Conservation (phyloP, 371 early-diverging fungal genomes). For the Mortierella sp. region DNA sequence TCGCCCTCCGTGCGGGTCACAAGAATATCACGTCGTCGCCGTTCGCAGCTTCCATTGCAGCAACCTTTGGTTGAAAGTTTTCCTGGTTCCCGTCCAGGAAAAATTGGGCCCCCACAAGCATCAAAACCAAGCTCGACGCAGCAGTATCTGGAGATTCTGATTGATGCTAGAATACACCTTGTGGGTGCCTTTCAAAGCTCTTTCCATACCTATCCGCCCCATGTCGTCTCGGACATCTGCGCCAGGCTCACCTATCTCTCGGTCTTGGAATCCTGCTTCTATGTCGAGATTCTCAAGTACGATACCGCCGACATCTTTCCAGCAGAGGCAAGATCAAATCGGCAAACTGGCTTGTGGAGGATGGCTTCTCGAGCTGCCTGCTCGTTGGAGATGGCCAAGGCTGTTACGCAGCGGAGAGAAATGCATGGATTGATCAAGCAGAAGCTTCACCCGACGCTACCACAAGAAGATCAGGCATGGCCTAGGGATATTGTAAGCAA, state of each 20-base stretch:
- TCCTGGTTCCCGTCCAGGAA: background rate
- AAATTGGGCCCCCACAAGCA: background rate
- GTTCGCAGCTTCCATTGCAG: slow-evolving; percentile 22
- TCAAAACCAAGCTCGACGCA: background rate
- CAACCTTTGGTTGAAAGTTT: background rate
- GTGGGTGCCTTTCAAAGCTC: slow-evolving; percentile 27
- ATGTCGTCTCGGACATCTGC: slow-evolving; percentile 44
- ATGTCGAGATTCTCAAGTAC: slow-evolving; percentile 27
- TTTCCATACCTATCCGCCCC: slow-evolving; percentile 24
- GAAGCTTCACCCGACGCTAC: slow-evolving; percentile 51
- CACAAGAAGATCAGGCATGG: slow-evolving; percentile 55
- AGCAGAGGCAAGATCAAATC: background rate
- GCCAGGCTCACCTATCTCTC: slow-evolving; percentile 30
- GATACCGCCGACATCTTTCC: background rate
- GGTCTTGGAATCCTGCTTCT: slow-evolving; percentile 50
- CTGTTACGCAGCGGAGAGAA: slow-evolving; percentile 65
- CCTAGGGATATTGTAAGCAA: slow-evolving; percentile 39
- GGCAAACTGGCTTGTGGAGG: background rate
- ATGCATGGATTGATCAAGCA: slow-evolving; percentile 62
- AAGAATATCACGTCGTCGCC: slow-evolving; percentile 32
- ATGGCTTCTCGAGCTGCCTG: slow-evolving; percentile 30
- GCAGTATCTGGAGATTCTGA: slow-evolving; percentile 22
- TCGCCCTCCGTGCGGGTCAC: slow-evolving; percentile 46
- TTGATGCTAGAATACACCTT: slow-evolving; percentile 29
- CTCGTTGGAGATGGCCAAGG: slow-evolving; percentile 65